phyloP scores from a whole-genome alignment of 345 rosid genomes.

The Microthlaspi erraticum region DNA sequence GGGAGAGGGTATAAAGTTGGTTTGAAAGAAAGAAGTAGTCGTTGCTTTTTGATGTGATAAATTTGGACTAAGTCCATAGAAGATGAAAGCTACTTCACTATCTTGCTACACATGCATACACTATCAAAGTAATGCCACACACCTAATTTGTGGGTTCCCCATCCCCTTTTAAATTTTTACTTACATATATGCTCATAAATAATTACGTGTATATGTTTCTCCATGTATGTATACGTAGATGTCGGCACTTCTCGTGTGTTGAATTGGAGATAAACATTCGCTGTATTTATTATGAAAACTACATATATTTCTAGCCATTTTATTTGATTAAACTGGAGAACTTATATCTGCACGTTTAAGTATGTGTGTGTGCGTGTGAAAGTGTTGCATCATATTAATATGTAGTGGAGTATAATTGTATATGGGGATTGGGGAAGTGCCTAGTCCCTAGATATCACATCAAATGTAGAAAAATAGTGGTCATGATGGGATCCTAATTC shows the following conservation, averaged over 20 bases:
- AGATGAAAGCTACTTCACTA: constrained; percentile 32
- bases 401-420: background rate
- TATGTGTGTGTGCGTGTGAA: background rate
- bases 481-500: constrained; percentile 25
- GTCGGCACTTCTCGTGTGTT: constrained; percentile 19
- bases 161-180: background rate
- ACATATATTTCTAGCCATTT: background rate
- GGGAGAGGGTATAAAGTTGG: constrained; percentile 41
- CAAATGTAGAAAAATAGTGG: constrained; percentile 2
- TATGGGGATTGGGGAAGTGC: background rate
- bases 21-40: constrained; percentile 33
- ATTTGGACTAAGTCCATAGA: constrained; percentile 43
- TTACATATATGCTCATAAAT: constrained; percentile 12
- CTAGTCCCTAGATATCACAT: constrained; percentile 17
- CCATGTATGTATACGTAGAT: constrained; percentile 5
- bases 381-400: constrained; percentile 20
- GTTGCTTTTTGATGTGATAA: constrained; percentile 45
- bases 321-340: no score
- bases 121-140: constrained; percentile 23
- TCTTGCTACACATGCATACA: constrained; percentile 38
- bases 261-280: constrained; percentile 5
- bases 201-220: constrained; percentile 3
- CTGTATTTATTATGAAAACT: background rate
- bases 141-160: constrained; percentile 50
- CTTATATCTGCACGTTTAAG: no score